phyloP scores from a whole-genome alignment of 768 basidiomycete genomes.

The Pulveroboletus sp. region DNA sequence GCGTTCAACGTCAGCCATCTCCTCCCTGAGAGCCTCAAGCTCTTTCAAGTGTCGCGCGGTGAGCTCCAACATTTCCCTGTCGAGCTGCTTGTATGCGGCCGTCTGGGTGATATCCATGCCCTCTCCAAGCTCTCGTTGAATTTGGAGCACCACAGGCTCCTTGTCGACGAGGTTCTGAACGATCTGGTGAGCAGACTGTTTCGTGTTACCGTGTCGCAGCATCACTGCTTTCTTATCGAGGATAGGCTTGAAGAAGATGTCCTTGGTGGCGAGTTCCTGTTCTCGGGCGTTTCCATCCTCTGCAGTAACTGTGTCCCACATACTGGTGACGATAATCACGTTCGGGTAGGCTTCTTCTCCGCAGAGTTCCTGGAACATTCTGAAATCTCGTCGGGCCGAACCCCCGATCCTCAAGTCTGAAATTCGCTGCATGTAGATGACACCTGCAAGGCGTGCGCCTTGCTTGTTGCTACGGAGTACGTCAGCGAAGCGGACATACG shows the following conservation, averaged over 20 bases:
- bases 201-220: slow-evolving; percentile 40
- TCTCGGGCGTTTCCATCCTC: slow-evolving; percentile 41
- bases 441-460: slow-evolving; percentile 40
- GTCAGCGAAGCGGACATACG: slow-evolving; percentile 8
- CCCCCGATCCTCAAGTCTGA: slow-evolving; percentile 47
- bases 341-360: slow-evolving; percentile 48
- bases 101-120: slow-evolving; percentile 50
- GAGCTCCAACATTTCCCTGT: slow-evolving; percentile 45
- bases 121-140: slow-evolving; percentile 52
- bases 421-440: slow-evolving; percentile 54
- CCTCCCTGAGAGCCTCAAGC: slow-evolving; percentile 41
- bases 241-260: slow-evolving; percentile 48
- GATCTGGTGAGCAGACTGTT: slow-evolving; percentile 43
- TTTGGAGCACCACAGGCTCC: slow-evolving; percentile 42
- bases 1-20: slow-evolving; percentile 45
- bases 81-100: slow-evolving; percentile 48
- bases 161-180: slow-evolving; percentile 40
- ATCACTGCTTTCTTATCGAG: slow-evolving; percentile 44
- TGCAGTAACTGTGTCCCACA: slow-evolving; percentile 43
- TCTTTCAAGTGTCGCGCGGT: slow-evolving; percentile 44
- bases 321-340: slow-evolving; percentile 51
- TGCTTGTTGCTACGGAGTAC: slow-evolving; percentile 29
- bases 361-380: slow-evolving; percentile 51
- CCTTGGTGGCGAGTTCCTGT: slow-evolving; percentile 37
- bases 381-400: slow-evolving; percentile 45